These are phyloP conservation scores for Pseudogymnoascus sp. DNA, from an alignment of 2,329 filamentous ascomycete species.

Conservation along the genomic window DNA sequence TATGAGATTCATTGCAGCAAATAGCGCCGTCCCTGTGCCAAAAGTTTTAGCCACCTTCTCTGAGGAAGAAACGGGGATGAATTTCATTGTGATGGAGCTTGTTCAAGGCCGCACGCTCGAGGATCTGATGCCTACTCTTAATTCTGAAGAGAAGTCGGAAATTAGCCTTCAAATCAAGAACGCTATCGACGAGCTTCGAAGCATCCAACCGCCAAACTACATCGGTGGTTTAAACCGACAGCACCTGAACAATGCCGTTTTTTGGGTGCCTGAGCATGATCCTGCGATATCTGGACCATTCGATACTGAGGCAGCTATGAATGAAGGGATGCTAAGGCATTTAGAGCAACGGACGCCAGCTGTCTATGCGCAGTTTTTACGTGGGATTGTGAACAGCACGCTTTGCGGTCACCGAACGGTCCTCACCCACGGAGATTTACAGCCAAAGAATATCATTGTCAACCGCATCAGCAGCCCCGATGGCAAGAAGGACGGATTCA, in stretches of 20 bases:
- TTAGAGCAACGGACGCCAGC: slow-evolving; percentile 14
- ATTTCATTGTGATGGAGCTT: slow-evolving; percentile 28
- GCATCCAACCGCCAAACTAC: slow-evolving; percentile 21
- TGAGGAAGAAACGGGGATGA: slow-evolving; percentile 17
- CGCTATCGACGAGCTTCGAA: slow-evolving; percentile 23
- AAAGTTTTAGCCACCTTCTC: slow-evolving; percentile 27
- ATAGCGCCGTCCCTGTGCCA: slow-evolving; percentile 24
- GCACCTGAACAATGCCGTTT: slow-evolving; percentile 22
- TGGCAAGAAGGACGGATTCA: slow-evolving; percentile 18
- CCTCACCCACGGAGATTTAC: slow-evolving; percentile 30
- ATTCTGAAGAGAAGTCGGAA: slow-evolving; percentile 18
- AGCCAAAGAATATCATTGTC: slow-evolving; percentile 28
- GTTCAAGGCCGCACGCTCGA: slow-evolving; percentile 22
- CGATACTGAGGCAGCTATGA: slow-evolving; percentile 22
- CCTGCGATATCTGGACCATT: slow-evolving; percentile 25
- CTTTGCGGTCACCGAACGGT: slow-evolving; percentile 21
- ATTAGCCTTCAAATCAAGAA: slow-evolving; percentile 18
- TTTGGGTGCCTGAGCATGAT: slow-evolving; percentile 20
- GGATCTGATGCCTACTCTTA: slow-evolving; percentile 18
- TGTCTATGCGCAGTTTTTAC: slow-evolving; percentile 23
- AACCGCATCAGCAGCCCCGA: slow-evolving; percentile 11
- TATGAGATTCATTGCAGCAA: slow-evolving; percentile 25
- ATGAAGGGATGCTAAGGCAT: slow-evolving; percentile 21
- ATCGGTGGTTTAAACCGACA: slow-evolving; percentile 23
- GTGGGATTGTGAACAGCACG: slow-evolving; percentile 19